phyloP scores from a whole-genome alignment of 768 basidiomycete genomes.

The Leucogyrophana mollusca region DNA sequence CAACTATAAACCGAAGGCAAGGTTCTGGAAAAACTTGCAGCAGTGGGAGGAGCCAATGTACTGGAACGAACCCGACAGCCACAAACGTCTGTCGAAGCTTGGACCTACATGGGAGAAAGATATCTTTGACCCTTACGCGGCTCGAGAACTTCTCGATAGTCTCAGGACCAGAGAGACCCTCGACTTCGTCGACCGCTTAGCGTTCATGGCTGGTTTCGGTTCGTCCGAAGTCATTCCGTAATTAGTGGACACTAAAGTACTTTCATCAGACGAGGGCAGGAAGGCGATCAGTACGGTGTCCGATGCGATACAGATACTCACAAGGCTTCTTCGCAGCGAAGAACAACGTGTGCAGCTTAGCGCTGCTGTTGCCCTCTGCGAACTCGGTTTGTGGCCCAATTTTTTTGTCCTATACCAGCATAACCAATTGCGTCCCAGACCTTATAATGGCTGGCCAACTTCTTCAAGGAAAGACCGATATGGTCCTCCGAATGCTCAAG shows the following conservation, averaged over 20 bases:
- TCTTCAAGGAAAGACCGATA: too few relatives aligned
- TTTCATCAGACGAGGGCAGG: not conserved
- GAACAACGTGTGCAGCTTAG: conserved; percentile 20
- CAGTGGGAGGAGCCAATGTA: conserved; percentile 28
- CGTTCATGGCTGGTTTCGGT: conserved; percentile 31
- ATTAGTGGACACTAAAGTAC: too few relatives aligned
- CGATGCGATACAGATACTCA: conserved; percentile 9
- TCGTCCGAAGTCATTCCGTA: not conserved
- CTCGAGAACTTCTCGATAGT: conserved; percentile 14
- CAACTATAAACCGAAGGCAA: conserved; percentile 25
- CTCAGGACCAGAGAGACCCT: conserved; percentile 13
- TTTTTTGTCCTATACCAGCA: conserved; percentile 9
- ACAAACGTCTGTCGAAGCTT: conserved; percentile 14
- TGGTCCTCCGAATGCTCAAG: conserved; percentile 16
- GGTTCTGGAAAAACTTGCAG: conserved; percentile 17
- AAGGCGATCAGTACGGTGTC: not conserved
- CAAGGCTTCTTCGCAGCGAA: conserved; percentile 11
- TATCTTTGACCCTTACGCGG: conserved; percentile 21
- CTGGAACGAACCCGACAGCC: conserved; percentile 25
- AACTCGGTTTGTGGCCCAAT: conserved; percentile 16
- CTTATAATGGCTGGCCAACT: too few relatives aligned
- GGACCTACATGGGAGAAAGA: conserved; percentile 27
- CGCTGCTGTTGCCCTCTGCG: conserved; percentile 23
- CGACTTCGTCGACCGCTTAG: conserved; percentile 23
- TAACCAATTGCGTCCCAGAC: too few relatives aligned